Evolutionary conservation across 1,284 basidiomycete species (phyloP), one percentile per base, ranked within the genome.

Genomic region (Inonotus hispidus): DNA sequence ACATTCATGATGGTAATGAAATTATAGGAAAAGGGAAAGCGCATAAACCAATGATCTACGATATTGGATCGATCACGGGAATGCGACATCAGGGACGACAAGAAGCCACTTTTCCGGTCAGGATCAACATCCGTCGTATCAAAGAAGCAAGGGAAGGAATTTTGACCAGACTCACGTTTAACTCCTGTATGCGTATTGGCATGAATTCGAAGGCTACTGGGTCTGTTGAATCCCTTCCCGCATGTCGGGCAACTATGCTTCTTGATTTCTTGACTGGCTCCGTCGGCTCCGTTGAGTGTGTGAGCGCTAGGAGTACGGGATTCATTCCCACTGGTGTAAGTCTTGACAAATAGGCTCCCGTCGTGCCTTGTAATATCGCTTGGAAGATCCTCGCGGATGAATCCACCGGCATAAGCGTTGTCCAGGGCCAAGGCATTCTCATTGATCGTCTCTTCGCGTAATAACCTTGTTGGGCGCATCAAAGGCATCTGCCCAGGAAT

Each of bases 151-250:
- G 49, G 38, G 37, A 27, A 57, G 23, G 7, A 50, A 58, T 14
- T 6, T 35, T 29, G 23, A 39, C 16, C 29, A 29, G 2, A 80
- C 85, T 71, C 72, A 90, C 87, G 87, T 69, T 84, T 87, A 14
- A 80, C 87, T n/a, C 88, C 88, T n/a, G 88, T 89, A 71, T 90
- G 88, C 2, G 85, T 89, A 69, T 90, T 89, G 66, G 84, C 78
- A 70, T 90, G 88, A 62, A 88, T 90, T 61, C 81, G 76, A 60
- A 90, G 77, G 69, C 87, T 88, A 65, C 88, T 90, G 1, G 88
- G 88, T 5, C 88, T 79, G 71, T 89, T 90, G 75, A 90, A 90
- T 25, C 85, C 77, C 71, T 88, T 88, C 63, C 74, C 75, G 71
- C 88, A 90, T 41, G 80, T 82, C 0, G 79, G 77, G 65, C 87